Percentiles rank a stretch among this genome's conserved stretches.
These are phyloP conservation scores for Bertia moriformis DNA, from an alignment of 2,329 filamentous ascomycete genomes.

Conservation along the genomic window DNA sequence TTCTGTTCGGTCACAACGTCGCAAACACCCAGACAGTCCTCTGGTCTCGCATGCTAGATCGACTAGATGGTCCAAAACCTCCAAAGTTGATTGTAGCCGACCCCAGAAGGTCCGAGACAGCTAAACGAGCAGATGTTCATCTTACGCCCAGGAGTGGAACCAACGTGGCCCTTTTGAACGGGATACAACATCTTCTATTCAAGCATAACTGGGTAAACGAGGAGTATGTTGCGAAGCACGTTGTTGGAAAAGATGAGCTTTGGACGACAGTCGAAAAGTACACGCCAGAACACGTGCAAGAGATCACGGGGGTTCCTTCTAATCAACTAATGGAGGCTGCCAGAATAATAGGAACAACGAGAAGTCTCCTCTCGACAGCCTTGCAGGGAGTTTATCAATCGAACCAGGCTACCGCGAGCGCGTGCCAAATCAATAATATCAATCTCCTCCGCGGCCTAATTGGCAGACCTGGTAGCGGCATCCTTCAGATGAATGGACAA, in stretches of 20 bases:
- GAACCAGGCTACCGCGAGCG: slow-evolving; percentile 21
- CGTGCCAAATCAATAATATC: slow-evolving; percentile 24
- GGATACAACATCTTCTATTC: slow-evolving; percentile 19
- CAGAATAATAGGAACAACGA: slow-evolving; percentile 14
- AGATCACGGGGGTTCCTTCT: slow-evolving; percentile 17
- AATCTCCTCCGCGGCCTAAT: slow-evolving; percentile 18
- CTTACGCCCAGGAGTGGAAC: slow-evolving; percentile 17
- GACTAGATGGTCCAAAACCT: slow-evolving; percentile 16
- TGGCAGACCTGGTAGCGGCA: slow-evolving; percentile 16
- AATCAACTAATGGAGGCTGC: slow-evolving; percentile 14
- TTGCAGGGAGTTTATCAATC: slow-evolving; percentile 23
- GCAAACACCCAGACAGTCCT: slow-evolving; percentile 19
- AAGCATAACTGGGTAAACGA: slow-evolving; percentile 17
- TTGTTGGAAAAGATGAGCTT: slow-evolving; percentile 12
- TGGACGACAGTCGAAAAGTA: slow-evolving; percentile 13
- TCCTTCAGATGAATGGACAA: slow-evolving; percentile 23
- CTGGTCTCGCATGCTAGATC: slow-evolving; percentile 18
- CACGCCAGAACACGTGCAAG: slow-evolving; percentile 13
- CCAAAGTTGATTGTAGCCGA: slow-evolving; percentile 19
- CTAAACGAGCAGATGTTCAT: slow-evolving; percentile 17
- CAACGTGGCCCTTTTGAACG: slow-evolving; percentile 20
- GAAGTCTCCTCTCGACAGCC: slow-evolving; percentile 17
- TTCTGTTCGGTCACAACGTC: slow-evolving; percentile 20
- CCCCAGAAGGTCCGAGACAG: slow-evolving; percentile 16
- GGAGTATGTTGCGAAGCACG: slow-evolving; percentile 13